Conservation (phyloP, 768 basidiomycete species). For the Lactifluus rugatus region DNA sequence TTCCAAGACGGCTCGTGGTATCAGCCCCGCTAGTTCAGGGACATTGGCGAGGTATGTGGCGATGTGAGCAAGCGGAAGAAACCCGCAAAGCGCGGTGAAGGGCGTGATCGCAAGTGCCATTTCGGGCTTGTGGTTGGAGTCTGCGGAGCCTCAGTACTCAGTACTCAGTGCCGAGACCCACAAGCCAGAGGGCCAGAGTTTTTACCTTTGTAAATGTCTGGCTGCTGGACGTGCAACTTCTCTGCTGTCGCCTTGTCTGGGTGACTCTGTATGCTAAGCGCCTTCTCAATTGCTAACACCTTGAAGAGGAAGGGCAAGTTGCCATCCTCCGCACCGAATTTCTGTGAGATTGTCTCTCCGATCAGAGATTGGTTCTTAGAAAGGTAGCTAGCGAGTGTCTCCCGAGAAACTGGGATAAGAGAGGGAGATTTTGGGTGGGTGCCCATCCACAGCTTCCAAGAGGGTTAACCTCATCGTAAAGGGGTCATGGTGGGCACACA, state of each 20-base stretch:
- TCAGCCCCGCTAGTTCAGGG: constrained; percentile 68
- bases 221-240: constrained; percentile 33
- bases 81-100: constrained; percentile 88
- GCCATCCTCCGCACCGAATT: constrained; percentile 38
- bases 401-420: constrained; percentile 33
- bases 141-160: constrained; percentile 32
- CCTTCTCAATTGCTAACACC: constrained; percentile 81
- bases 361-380: constrained; percentile 59
- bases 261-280: constrained; percentile 86
- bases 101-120: constrained; percentile 95
- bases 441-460: constrained; percentile 90
- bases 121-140: constrained; percentile 97
- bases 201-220: constrained; percentile 86
- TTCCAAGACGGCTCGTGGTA: constrained; percentile 46
- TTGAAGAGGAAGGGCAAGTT: constrained; percentile 91
- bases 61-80: constrained; percentile 71
- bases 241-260: constrained; percentile 80
- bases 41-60: constrained; percentile 53
- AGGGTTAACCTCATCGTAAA: neutral
- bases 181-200: neutral
- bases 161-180: constrained; percentile 12
- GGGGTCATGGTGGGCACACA: constrained; percentile 19
- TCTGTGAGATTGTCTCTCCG: constrained; percentile 14
- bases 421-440: constrained; percentile 79
- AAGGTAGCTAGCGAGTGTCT: constrained; percentile 50